Evolutionary conservation across 2,329 filamentous ascomycete species (phyloP).

Genomic region (Microdochium paspali): DNA sequence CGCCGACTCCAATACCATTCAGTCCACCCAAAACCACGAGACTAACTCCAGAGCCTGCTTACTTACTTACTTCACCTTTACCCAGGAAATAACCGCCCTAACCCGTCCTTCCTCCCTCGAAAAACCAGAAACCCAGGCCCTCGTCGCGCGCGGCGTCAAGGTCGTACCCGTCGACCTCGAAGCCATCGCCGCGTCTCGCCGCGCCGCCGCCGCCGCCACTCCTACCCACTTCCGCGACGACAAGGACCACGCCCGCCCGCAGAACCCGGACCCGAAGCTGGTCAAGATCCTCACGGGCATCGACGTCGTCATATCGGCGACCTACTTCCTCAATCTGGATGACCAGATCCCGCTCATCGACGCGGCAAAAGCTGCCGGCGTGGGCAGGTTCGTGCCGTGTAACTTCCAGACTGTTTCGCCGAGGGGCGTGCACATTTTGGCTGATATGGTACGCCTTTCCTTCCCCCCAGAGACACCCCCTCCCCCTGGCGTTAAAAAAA

Average conservation of each 20-base stretch:
- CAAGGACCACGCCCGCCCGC: neutral
- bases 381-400: neutral
- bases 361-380: neutral
- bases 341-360: neutral
- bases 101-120: constrained; percentile 33
- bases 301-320: constrained; percentile 13
- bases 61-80: neutral
- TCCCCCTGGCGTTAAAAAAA: too few relatives aligned
- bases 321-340: neutral
- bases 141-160: constrained; percentile 31
- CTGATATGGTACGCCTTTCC: neutral
- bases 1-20: neutral
- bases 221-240: neutral
- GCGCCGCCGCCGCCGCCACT: neutral
- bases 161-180: constrained; percentile 32
- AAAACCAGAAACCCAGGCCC: constrained; percentile 29
- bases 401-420: neutral
- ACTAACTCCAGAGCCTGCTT: neutral
- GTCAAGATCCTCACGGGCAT: constrained; percentile 28
- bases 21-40: neutral
- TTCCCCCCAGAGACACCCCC: too few relatives aligned
- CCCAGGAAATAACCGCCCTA: constrained; percentile 36
- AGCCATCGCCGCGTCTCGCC: constrained; percentile 4
- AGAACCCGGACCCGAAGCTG: constrained; percentile 28
- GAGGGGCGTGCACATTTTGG: neutral